phyloP scores from a whole-genome alignment of 148 eudicot species.

The Vaccinium myrtillus region DNA sequence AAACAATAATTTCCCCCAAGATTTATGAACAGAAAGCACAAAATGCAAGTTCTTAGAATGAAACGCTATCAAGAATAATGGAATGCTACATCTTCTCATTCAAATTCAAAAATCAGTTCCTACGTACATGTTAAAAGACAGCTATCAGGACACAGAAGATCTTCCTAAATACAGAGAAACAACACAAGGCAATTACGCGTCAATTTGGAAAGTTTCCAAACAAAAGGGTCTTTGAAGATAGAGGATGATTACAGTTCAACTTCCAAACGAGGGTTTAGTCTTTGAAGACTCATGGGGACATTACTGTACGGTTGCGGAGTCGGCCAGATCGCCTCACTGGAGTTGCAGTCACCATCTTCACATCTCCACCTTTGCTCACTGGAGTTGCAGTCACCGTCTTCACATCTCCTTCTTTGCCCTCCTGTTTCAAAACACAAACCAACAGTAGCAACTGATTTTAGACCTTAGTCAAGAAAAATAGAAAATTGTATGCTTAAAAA shows the following conservation, averaged over 20 bases:
- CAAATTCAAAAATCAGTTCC: conserved; percentile 9
- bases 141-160: not conserved
- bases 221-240: not conserved
- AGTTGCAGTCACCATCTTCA: conserved; percentile 25
- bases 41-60: not conserved
- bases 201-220: not conserved
- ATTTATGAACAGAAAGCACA: not conserved
- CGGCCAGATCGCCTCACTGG: conserved; percentile 62
- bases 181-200: conserved; percentile 41
- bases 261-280: not conserved
- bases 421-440: conserved; percentile 27
- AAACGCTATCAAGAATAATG: not conserved
- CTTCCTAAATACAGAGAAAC: conserved; percentile 7
- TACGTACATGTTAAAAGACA: conserved; percentile 2
- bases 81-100: not conserved
- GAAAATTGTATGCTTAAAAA: not conserved
- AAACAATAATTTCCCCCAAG: not conserved
- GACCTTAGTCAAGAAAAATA: not conserved
- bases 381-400: conserved; percentile 39
- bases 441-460: not conserved
- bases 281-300: conserved; percentile 42
- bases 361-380: conserved; percentile 31
- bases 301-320: conserved; percentile 38
- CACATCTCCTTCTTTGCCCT: conserved; percentile 27
- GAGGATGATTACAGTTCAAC: conserved; percentile 24